Base-by-base conservation (phyloP, 345 rosid species). In the Arabis hirsuta region DNA sequence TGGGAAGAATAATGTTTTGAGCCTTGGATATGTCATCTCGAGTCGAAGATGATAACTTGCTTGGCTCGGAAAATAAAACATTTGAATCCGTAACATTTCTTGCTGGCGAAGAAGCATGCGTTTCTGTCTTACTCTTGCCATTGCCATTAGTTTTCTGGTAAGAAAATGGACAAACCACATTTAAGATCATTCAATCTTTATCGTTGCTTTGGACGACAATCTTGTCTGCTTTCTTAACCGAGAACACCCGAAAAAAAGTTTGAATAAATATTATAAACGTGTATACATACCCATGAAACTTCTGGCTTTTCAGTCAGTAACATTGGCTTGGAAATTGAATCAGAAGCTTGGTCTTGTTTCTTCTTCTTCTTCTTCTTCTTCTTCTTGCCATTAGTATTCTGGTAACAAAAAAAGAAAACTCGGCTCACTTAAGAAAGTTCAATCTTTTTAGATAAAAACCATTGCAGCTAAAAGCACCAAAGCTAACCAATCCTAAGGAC, bases 251-350 rank as follows among this genome's bases (percentile, higher is more conserved):
- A 34, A 39, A n/a, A 4, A 47, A 34, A 20, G 57, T 20, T 38
- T 38, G 14, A 27, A 67, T 6, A 27, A 9, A 24, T 50, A 22
- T 19, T 12, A 4, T 13, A 13, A 52, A 39, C 11, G 6, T 41
- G 43, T 19, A 24, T 52, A 67, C 9, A 36, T 72, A 72, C 76
- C 76, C 65, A 46, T 16, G 58, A 47, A 55, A 58, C 16, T 24
- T 55, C 52, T 24, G 71, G 65, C 51, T 73, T 73, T 39, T 73
- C 71, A 56, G 77, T 73, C 52, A 73, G 29, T 65, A 73, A 22
- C 58, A 16, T 64, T 27, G 12, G 65, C 63, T 64, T 73, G 9
- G 39, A 62, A 62, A 44, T 26, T 2, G 65, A 46, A 55, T 65
- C 77, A 63, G 71, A 36, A 63, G 7, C 71, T 45, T 55, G 57